Conservation (phyloP, 768 basidiomycete species). For the Xerocomus spinulosus region DNA sequence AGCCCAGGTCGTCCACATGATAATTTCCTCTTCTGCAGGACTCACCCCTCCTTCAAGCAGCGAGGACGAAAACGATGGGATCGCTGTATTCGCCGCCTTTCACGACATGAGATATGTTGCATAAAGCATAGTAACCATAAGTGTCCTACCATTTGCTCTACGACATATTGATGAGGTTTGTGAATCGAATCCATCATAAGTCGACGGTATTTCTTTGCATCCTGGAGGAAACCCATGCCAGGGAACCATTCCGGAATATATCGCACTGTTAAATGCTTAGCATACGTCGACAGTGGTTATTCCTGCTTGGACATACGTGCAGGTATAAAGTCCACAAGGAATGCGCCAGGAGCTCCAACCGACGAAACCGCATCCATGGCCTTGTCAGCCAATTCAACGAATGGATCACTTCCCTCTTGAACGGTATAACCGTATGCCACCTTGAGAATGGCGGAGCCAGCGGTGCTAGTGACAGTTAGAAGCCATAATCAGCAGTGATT, state of each 20-base stretch:
- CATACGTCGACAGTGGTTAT: not conserved
- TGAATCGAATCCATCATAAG: constrained; percentile 37
- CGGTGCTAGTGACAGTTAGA: constrained; percentile 2
- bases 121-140: not conserved
- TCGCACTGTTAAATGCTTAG: constrained; percentile 18
- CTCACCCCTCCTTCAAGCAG: constrained; percentile 10
- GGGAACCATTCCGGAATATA: constrained; percentile 35
- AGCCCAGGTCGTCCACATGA: constrained; percentile 15
- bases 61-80: constrained; percentile 17
- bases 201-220: constrained; percentile 23
- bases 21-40: constrained; percentile 16
- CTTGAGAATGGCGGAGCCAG: constrained; percentile 32
- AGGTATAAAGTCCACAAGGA: constrained; percentile 23
- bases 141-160: constrained; percentile 41
- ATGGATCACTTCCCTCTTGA: constrained; percentile 33
- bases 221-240: constrained; percentile 32
- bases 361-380: constrained; percentile 15
- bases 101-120: not conserved
- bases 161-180: constrained; percentile 41
- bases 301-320: constrained; percentile 4
- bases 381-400: constrained; percentile 28
- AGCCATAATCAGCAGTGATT: not conserved
- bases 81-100: constrained; percentile 16
- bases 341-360: constrained; percentile 6
- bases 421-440: constrained; percentile 40